Conservation (phyloP, 179 eudicot genomes). For the Actinidia arguta region DNA sequence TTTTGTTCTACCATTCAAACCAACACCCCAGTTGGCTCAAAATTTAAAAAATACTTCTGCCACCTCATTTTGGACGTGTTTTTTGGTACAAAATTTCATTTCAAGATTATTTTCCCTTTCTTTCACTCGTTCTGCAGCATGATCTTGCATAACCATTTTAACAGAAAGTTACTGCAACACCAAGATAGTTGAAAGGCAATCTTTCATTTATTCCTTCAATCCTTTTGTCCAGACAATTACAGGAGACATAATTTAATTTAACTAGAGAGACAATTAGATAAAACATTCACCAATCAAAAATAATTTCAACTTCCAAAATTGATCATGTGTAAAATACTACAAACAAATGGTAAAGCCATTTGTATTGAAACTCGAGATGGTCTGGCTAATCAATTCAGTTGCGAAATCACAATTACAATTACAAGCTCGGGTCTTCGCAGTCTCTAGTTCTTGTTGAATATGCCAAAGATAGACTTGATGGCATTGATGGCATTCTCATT, state of each 20-base stretch:
- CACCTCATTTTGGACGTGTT: too few species aligned
- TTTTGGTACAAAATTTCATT: too few species aligned
- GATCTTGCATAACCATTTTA: background rate
- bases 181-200: background rate
- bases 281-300: background rate
- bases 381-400: background rate
- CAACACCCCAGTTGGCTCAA: too few species aligned
- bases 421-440: background rate
- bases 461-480: conserved; percentile 86
- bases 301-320: conserved; percentile 17
- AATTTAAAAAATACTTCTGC: too few species aligned
- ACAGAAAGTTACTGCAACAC: background rate
- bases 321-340: conserved; percentile 12
- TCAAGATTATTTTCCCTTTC: too few species aligned
- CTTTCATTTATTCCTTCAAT: background rate
- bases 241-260: background rate
- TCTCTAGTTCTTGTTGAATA: conserved; percentile 70
- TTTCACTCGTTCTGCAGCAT: background rate
- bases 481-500: conserved; percentile 95
- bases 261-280: background rate
- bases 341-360: conserved; percentile 5
- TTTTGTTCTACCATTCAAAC: too few species aligned
- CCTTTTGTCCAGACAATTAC: conserved; percentile 8
- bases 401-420: too few species aligned
- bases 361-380: background rate